A percentile compares a stretch with the other conserved stretches of the same genome.
phyloP scores from a whole-genome alignment of 139 green algal genomes.

The Marvania coccoides region DNA sequence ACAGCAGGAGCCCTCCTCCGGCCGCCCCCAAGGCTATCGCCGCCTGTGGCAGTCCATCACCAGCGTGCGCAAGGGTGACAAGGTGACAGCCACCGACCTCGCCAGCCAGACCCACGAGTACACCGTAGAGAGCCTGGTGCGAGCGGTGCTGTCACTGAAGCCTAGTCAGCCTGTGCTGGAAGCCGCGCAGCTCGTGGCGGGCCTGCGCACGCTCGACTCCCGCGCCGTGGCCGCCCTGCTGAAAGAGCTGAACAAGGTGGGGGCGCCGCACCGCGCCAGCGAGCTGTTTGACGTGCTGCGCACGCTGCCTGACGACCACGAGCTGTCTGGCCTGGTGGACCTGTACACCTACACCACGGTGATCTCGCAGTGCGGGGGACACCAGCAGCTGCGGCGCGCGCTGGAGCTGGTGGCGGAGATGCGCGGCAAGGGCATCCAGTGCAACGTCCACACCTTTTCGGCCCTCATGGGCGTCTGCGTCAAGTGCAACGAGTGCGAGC shows the following conservation, averaged over 20 bases:
- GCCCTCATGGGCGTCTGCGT: constrained; percentile 78
- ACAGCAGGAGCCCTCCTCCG: background rate
- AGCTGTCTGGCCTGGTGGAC: constrained; percentile 45
- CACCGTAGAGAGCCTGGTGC: constrained; percentile 17
- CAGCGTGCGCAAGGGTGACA: constrained; percentile 7
- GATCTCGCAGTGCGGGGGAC: constrained; percentile 62
- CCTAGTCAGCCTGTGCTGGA: constrained; percentile 5
- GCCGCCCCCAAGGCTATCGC: background rate
- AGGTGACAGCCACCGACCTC: background rate
- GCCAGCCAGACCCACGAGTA: background rate
- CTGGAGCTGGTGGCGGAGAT: constrained; percentile 59
- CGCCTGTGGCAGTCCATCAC: constrained; percentile 24
- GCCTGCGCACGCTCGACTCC: constrained; percentile 45
- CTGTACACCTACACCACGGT: constrained; percentile 72
- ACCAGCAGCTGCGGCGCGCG: constrained; percentile 50
- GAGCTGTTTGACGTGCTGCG: constrained; percentile 6
- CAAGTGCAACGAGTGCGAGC: constrained; percentile 33
- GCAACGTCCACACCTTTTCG: constrained; percentile 71
- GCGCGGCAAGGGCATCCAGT: constrained; percentile 39
- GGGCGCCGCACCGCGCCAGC: constrained; percentile 8
- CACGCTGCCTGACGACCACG: constrained; percentile 17
- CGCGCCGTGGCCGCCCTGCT: constrained; percentile 51
- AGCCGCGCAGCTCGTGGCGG: background rate
- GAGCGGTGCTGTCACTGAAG: constrained; percentile 10
- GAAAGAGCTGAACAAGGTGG: constrained; percentile 57